Conservation (phyloP, 139 green algal genomes). For the Microglena sp. region DNA sequence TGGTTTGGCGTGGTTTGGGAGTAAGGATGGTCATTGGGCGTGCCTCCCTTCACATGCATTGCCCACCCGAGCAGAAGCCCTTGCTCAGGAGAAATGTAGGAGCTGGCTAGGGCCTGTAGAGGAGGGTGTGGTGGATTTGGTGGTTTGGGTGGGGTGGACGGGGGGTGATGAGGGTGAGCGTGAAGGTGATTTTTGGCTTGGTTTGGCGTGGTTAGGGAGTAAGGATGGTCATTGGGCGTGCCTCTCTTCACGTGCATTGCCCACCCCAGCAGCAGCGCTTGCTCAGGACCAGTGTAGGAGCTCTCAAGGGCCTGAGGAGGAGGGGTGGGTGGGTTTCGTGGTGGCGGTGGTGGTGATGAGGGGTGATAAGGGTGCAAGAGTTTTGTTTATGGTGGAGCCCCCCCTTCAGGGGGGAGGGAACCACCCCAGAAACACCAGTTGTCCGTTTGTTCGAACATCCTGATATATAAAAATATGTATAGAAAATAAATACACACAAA, state of each 20-base stretch:
- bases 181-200: slow-evolving; percentile 64
- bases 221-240: slow-evolving; percentile 43
- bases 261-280: slow-evolving; percentile 63
- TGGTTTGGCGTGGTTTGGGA: too few species aligned
- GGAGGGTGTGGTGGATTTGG: too few species aligned
- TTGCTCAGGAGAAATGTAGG: too few species aligned
- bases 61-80: slow-evolving; percentile 56
- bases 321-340: neutral
- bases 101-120: too few species aligned
- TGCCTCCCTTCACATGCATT: slow-evolving; percentile 46
- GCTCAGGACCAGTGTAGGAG: slow-evolving; percentile 34
- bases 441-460: too few species aligned
- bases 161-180: too few species aligned
- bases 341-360: neutral
- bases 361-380: neutral
- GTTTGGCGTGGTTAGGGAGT: slow-evolving; percentile 50
- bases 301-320: neutral
- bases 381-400: too few species aligned
- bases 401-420: too few species aligned
- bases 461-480: too few species aligned
- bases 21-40: slow-evolving; percentile 32
- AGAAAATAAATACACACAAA: too few species aligned
- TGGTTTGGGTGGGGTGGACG: too few species aligned
- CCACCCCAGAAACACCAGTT: too few species aligned
- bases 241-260: slow-evolving; percentile 45